Evolutionary conservation across 805 yeast species (phyloP), one percentile per base, ranked within the genome.

Genomic region (Candida andamanensis): DNA sequence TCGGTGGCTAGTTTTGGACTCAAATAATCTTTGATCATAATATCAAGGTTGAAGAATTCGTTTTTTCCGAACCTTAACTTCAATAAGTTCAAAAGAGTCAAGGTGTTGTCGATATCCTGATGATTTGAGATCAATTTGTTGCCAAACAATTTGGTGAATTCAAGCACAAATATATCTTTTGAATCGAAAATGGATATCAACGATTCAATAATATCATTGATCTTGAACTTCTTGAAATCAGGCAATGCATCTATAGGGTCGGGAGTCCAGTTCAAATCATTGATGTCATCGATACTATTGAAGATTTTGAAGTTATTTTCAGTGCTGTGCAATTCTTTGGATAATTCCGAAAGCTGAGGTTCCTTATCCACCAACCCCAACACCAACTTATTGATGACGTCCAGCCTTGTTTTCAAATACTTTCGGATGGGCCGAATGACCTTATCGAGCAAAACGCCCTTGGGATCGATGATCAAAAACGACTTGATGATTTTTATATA

Each of bases 191-290:
- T 73, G 1, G 89, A 76, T 2, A 83, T 67, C 19, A 86, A 60
- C 0, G 85, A 74, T 41, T 78, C 86, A 15, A 86, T 76, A 4
- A 79, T 71, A 47, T 85, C 95, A 25, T 74, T 71, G 15, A 72
- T 76, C 27, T 69, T 67, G 8, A 68, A 70, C 38, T 75, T 74
- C 27, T 74, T 70, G 58, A 83, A 86, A 52, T 85, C 95, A 0
- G 89, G 85, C n/a, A 87, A 70, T 0, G 95, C 94, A 58, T 86
- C 95, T 11, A 84, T 70, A 0, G 95, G 95, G 44, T 85, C 95
- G 0, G 95, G 95, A 6, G 54, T 53, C 95, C 95, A 85, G 28
- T 71, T 61, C 2, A 76, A 47, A 41, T 72, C 78, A 8, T 61
- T 43, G 29, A 63, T 49, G 24, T 69, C 75, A 26, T 72, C 75